phyloP scores from a whole-genome alignment of 176 grass and related monocot genomes.

The Lolium multiflorum region DNA sequence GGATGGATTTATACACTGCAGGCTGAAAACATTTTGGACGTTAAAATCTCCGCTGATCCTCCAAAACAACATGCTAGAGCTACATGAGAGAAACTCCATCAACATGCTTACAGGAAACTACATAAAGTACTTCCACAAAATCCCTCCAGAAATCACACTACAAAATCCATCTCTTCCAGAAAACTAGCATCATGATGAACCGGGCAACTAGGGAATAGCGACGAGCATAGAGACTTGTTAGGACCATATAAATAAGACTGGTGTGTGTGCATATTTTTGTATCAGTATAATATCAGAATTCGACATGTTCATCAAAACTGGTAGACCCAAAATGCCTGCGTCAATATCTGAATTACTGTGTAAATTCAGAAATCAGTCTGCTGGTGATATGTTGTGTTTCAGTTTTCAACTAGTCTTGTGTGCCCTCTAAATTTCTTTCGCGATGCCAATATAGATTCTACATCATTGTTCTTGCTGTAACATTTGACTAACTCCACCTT shows the following conservation, averaged over 20 bases:
- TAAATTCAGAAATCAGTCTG: not conserved
- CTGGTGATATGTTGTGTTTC: not conserved
- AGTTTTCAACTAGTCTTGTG: too few species aligned
- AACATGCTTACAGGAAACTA: not conserved
- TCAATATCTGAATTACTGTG: not conserved
- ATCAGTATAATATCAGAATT: not conserved
- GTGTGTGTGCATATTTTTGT: not conserved
- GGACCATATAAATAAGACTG: not conserved
- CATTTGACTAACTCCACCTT: too few species aligned
- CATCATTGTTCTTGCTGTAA: too few species aligned
- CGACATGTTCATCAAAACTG: not conserved
- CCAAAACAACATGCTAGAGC: not conserved
- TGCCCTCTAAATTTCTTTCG: too few species aligned
- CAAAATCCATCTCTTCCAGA: not conserved
- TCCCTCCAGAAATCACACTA: not conserved
- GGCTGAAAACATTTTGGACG: not conserved
- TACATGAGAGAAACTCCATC: not conserved
- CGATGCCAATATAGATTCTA: too few species aligned
- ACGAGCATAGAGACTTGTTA: not conserved
- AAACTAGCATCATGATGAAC: not conserved
- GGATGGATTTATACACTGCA: not conserved
- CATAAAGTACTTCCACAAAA: not conserved
- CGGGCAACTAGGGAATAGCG: not conserved
- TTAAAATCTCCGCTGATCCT: not conserved
- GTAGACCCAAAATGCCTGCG: not conserved